Conservation (phyloP, 306 rosid genomes). For the Acacia crassicarpa region DNA sequence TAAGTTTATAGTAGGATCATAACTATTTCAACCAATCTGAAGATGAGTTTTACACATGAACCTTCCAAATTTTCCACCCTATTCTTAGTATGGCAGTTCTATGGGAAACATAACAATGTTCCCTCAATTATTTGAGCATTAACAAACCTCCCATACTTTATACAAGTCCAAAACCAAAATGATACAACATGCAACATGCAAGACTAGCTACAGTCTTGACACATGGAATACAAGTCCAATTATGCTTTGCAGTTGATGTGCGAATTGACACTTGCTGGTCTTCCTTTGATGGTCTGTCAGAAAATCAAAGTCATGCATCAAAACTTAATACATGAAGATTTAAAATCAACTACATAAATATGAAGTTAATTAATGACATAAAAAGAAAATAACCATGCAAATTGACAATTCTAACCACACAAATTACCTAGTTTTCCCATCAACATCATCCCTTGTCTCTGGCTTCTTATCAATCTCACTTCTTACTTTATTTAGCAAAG, state of each 20-base stretch:
- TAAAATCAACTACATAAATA: constrained; percentile 5
- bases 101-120: constrained; percentile 16
- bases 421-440: constrained; percentile 71
- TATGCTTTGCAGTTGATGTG: constrained; percentile 65
- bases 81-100: constrained; percentile 8
- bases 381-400: constrained; percentile 23
- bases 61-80: constrained; percentile 22
- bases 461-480: constrained; percentile 95
- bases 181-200: neutral
- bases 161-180: neutral
- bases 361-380: constrained; percentile 4
- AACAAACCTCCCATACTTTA: constrained; percentile 1
- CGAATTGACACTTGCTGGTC: constrained; percentile 78
- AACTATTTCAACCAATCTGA: constrained; percentile 12
- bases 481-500: constrained; percentile 90
- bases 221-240: neutral
- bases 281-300: constrained; percentile 72
- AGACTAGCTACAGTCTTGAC: constrained; percentile 4
- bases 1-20: constrained; percentile 6
- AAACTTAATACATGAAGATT: neutral
- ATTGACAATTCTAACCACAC: constrained; percentile 9
- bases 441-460: constrained; percentile 68
- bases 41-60: constrained; percentile 9
- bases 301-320: constrained; percentile 27
- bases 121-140: constrained; percentile 11